Conservation (phyloP, 805 yeast species). For the Jamesozyma gamospora region DNA sequence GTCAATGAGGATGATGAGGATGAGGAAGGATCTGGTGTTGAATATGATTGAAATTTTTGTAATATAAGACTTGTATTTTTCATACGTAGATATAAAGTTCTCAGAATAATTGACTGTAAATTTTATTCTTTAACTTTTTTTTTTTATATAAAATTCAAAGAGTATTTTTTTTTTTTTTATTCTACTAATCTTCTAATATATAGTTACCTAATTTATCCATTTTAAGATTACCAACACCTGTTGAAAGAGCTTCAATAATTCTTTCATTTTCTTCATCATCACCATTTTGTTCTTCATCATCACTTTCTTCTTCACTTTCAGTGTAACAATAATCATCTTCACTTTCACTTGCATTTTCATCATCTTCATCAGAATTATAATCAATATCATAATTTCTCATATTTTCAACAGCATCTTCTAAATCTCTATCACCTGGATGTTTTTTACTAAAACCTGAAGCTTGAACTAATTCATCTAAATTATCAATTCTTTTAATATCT, state of each 20-base stretch:
- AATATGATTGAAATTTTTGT: conserved; percentile 21
- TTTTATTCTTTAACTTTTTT: neutral
- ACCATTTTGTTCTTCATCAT: conserved; percentile 27
- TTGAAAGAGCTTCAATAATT: conserved; percentile 59
- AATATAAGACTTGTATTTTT: too few species aligned
- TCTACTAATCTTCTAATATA: conserved; percentile 40
- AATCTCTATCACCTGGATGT: conserved; percentile 45
- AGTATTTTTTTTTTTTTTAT: too few species aligned
- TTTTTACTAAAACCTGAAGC: conserved; percentile 77
- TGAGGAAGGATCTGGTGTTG: conserved; percentile 31
- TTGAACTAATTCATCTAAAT: conserved; percentile 74
- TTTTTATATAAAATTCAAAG: neutral
- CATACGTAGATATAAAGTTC: too few species aligned
- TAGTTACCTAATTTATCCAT: conserved; percentile 81
- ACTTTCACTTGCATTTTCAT: conserved; percentile 38
- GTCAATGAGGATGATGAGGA: conserved; percentile 26
- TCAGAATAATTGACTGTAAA: too few species aligned
- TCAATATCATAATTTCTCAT: conserved; percentile 43
- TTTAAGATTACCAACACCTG: conserved; percentile 55
- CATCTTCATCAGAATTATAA: conserved; percentile 20
- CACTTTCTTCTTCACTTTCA: conserved; percentile 25
- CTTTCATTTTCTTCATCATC: conserved; percentile 43
- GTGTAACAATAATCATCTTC: conserved; percentile 23
- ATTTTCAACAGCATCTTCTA: conserved; percentile 63
- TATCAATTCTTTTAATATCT: conserved; percentile 59